Conservation (phyloP, 306 rosid species). For the Prunus davidiana region DNA sequence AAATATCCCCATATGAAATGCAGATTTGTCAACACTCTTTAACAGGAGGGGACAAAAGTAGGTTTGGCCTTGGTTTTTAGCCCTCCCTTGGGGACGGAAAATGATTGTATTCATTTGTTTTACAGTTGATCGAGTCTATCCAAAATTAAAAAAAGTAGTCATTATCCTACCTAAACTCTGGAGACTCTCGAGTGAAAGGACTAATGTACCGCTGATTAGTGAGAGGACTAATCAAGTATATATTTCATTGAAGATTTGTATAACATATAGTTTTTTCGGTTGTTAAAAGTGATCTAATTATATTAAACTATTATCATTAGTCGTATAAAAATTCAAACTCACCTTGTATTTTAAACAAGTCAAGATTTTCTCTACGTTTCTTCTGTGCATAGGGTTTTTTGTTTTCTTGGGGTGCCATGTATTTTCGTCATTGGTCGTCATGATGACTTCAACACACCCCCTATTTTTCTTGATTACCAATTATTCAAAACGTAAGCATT, state of each 20-base stretch:
- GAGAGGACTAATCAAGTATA: no score
- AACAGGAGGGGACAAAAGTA: slow-evolving; percentile 37
- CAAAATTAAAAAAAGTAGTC: slow-evolving; percentile 16
- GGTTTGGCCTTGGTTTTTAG: slow-evolving; percentile 24
- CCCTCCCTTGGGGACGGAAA: slow-evolving; percentile 18
- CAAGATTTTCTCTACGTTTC: background rate
- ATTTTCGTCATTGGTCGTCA: slow-evolving; percentile 20
- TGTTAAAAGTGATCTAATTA: no score
- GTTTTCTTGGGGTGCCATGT: background rate
- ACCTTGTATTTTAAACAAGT: background rate
- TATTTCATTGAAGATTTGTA: background rate
- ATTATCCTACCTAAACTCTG: slow-evolving; percentile 37
- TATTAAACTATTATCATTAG: background rate
- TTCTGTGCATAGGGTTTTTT: background rate
- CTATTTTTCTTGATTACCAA: background rate
- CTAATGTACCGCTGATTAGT: background rate
- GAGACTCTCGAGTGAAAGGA: slow-evolving; percentile 18
- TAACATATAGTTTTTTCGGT: background rate
- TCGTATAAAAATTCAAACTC: background rate
- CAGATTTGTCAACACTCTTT: slow-evolving; percentile 27
- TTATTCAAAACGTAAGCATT: no score
- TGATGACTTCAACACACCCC: background rate
- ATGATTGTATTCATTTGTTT: slow-evolving; percentile 22
- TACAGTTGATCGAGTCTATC: slow-evolving; percentile 7
- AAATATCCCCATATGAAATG: background rate